phyloP scores from a whole-genome alignment of 768 basidiomycete species.

The Cystofilobasidium macerans region DNA sequence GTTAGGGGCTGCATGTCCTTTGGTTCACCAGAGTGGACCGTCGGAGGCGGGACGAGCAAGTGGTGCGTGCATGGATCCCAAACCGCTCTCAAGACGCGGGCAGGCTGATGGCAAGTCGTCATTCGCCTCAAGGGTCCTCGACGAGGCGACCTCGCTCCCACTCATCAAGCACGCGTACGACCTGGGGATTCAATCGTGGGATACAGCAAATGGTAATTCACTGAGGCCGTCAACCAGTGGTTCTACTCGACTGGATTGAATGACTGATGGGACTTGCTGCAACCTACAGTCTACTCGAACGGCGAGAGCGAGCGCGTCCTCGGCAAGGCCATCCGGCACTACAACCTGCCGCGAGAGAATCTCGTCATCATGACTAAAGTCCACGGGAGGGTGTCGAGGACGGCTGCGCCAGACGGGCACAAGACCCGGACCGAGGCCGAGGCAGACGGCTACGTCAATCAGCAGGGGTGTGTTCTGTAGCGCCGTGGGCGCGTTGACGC shows the following conservation, averaged over 20 bases:
- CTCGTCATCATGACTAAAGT: constrained; percentile 8
- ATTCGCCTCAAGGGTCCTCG: constrained; percentile 11
- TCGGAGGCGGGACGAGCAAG: not conserved
- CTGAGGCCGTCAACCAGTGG: no score
- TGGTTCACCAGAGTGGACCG: not conserved
- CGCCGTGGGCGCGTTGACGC: not conserved
- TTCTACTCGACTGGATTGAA: no score
- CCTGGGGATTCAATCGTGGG: not conserved
- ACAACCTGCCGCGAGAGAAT: constrained; percentile 5
- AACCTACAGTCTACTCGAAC: not conserved
- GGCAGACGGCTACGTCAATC: constrained; percentile 9
- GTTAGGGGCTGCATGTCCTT: not conserved
- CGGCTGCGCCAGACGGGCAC: not conserved
- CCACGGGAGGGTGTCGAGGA: not conserved
- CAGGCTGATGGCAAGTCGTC: not conserved
- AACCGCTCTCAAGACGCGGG: not conserved
- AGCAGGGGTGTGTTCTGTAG: not conserved
- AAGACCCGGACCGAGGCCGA: not conserved
- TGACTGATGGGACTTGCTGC: not conserved
- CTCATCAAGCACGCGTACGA: constrained; percentile 4
- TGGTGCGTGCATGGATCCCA: not conserved
- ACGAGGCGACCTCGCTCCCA: not conserved
- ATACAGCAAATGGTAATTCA: constrained; percentile 1
- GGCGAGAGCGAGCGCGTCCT: constrained; percentile 4
- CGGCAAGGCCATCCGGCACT: constrained; percentile 9